Evolutionary conservation across 2,329 filamentous ascomycete species (phyloP), one percentile per base, ranked within the genome.

Genomic region (Diatrype stigma): DNA sequence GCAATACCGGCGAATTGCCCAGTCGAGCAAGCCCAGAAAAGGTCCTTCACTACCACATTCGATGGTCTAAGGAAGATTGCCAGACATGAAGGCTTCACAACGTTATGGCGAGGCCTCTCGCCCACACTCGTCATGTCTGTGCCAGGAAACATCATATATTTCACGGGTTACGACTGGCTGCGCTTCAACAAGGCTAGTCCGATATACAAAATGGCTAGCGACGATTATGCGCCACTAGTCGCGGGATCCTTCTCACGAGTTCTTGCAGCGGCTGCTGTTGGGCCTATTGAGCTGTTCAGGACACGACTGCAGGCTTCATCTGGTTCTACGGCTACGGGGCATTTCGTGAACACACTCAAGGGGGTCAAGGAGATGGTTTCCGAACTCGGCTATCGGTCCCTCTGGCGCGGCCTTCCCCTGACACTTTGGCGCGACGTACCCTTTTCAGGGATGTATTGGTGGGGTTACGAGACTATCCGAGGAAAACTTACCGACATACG

Each of bases 391-490:
- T 90, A 94, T 59, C 78, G 79, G 1, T 90, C 91, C 2, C 74
- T 99, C 0, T 99, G 94, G 94, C 81, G 93, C 51, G 94, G 94
- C 0, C 73, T 99, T 50, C 91, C 87, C 0, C 74, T 99, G 61
- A 97, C 93, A 0, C 80, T 99, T 51, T 99, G 94, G 94, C 82
- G 94, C 56, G 94, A 99, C 65, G 94, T 97, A 0, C 94, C 94
- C 0, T 99, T 99, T 64, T 97, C 93, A 1, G 94, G 89, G 3
- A 81, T 99, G 42, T 99, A 99, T 74, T 99, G 94, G 94, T 95
- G 89, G 85, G 93, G 94, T 12, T 99, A 99, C 67, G 94, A 99
- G 73, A 84, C 82, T 17, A 85, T 93, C 50, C 84, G 91, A 48
- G 83, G 85, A 22, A 73, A 74, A 48, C 71, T 97, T 51, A 87